phyloP scores from a whole-genome alignment of 2,329 filamentous ascomycete genomes.

The Botrytis pseudocinerea region DNA sequence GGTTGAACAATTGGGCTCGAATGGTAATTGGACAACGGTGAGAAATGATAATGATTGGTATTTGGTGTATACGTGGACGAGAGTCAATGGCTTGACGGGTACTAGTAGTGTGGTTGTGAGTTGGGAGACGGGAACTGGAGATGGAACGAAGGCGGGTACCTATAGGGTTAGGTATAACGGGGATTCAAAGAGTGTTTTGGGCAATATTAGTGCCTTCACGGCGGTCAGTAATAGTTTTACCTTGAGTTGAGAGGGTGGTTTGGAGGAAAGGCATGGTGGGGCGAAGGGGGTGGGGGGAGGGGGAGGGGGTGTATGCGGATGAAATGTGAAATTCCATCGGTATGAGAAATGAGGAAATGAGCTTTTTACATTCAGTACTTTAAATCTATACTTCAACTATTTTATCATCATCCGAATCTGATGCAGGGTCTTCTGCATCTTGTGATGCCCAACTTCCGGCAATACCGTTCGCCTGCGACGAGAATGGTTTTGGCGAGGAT shows the following conservation, averaged over 20 bases:
- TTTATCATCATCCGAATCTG: constrained; percentile 39
- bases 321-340: not conserved
- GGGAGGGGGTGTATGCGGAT: not conserved
- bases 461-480: constrained; percentile 22
- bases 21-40: constrained; percentile 62
- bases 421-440: constrained; percentile 32
- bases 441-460: constrained; percentile 29
- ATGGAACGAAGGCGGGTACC: constrained; percentile 55
- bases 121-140: constrained; percentile 71
- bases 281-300: not conserved
- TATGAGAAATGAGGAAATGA: not conserved
- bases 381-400: constrained; percentile 40
- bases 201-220: constrained; percentile 65
- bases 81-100: constrained; percentile 66
- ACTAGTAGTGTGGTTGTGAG: constrained; percentile 74
- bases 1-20: constrained; percentile 59
- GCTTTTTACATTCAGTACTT: constrained; percentile 1
- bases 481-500: constrained; percentile 23
- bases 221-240: constrained; percentile 53
- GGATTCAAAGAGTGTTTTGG: constrained; percentile 66
- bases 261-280: no score
- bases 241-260: constrained; percentile 23
- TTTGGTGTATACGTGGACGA: constrained; percentile 75
- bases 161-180: constrained; percentile 85
- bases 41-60: constrained; percentile 80